Percentiles rank a stretch among this genome's conserved stretches.
Evolutionary conservation across 225 moss, liverwort and hornwort genomes (phyloP).

Genomic region (Rhytidiadelphus loreus): DNA sequence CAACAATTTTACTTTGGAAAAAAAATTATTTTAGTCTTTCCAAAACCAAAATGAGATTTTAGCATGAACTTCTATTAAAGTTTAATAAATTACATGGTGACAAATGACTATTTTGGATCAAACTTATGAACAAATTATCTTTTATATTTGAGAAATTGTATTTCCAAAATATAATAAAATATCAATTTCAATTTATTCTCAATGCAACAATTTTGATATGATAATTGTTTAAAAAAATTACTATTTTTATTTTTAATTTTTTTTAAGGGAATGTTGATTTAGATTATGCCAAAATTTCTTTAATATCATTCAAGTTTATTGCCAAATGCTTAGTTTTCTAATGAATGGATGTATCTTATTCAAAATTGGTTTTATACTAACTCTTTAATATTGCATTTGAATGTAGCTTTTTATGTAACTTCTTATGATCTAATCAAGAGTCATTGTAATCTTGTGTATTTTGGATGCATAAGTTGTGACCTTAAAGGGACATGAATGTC

Average conservation of each 20-base stretch:
- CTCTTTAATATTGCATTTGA: neutral
- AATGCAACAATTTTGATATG: neutral
- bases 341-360: neutral
- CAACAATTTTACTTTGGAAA: neutral
- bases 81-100: neutral
- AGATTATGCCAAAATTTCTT: neutral
- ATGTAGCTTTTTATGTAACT: neutral
- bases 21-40: neutral
- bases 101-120: neutral
- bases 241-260: neutral
- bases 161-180: neutral
- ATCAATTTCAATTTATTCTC: neutral
- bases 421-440: neutral
- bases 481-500: too few species aligned
- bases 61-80: neutral
- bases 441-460: neutral
- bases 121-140: neutral
- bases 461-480: too few species aligned
- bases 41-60: neutral
- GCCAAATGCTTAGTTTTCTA: neutral
- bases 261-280: neutral
- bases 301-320: neutral
- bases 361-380: neutral
- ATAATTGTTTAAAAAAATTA: neutral
- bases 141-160: neutral